Evolutionary conservation across 768 basidiomycete species (phyloP), one percentile per base, ranked within the genome.

Genomic region (Amanita molliuscula): DNA sequence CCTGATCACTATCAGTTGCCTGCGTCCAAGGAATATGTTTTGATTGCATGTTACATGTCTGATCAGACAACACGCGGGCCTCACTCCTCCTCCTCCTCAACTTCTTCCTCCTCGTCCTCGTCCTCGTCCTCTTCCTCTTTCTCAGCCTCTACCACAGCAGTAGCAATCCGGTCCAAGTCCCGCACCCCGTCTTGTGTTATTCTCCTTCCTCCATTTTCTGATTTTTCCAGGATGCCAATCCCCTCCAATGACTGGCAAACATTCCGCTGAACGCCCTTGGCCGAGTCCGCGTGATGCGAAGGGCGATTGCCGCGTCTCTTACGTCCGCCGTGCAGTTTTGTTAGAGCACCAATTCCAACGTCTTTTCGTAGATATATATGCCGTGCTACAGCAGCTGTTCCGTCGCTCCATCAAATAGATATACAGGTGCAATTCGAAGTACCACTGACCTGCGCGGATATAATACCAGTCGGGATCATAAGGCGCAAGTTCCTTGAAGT

Each of bases 401-500:
- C 45, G 25, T 34, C 38, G 45, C 21, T 41, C 36, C n/a, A 40
- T 43, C 38, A 44, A 18, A 34, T 13, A 35, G 41, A n/a, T 29
- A 21, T 10, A 41, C 31, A 25, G 33, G 31, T 23, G 34, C 52
- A 11, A 35, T 53, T 49, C 34, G 38, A 4, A 44, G 4, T 45
- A 51, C 5, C 36, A 78, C 82, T 66, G 63, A 96, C 94, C 94
- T 72, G 95, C 89, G 62, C 96, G 91, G 67, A 95, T 78, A 73
- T 98, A 99, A 80, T 83, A 99, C 96, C 96, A 99, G 70, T 99
- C 96, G 37, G 91, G 88, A 71, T 98, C 92, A 73, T 97, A 97
- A 48, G 96, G 96, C 48, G 94, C 95, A 54, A 96, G 89, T 73
- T 99, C 96, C 71, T 98, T 98, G 79, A 77, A 93, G 53, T 87